These are phyloP conservation scores for Poa pratensis DNA, from an alignment of 176 grass and related monocot species.

Conservation along the genomic window DNA sequence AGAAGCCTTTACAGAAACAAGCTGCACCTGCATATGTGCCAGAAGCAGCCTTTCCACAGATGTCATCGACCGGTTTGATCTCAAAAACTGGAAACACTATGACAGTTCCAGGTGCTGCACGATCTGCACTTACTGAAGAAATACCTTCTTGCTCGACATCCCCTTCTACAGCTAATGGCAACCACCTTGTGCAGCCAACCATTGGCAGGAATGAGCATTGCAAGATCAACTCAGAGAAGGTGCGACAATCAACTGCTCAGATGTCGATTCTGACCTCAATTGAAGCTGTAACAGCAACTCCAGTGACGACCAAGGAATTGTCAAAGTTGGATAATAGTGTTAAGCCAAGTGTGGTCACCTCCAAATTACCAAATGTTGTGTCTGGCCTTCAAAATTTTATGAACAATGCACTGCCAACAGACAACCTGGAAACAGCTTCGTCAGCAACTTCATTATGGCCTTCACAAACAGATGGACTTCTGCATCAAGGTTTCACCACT, in stretches of 20 bases:
- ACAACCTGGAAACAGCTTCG: conserved; percentile 85
- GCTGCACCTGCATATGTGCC: conserved; percentile 46
- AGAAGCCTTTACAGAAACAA: conserved; percentile 70
- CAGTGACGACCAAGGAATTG: conserved; percentile 49
- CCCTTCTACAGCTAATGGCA: conserved; percentile 69
- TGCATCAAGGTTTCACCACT: conserved; percentile 66
- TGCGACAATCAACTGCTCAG: conserved; percentile 48
- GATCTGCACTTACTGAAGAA: conserved; percentile 86
- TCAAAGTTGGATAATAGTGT: conserved; percentile 60
- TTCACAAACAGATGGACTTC: conserved; percentile 74
- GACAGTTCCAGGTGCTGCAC: conserved; percentile 53
- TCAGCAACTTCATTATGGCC: conserved; percentile 92
- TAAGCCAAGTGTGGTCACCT: conserved; percentile 55
- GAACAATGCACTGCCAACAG: conserved; percentile 65
- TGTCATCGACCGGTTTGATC: conserved; percentile 43
- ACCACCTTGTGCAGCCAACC: conserved; percentile 45
- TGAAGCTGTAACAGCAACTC: conserved; percentile 55
- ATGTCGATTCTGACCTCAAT: conserved; percentile 55
- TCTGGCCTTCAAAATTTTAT: conserved; percentile 59
- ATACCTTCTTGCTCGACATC: conserved; percentile 88
- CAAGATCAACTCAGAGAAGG: conserved; percentile 56
- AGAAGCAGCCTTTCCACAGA: conserved; percentile 50
- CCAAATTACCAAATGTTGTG: conserved; percentile 61
- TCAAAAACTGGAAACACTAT: conserved; percentile 54
- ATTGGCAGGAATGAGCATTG: conserved; percentile 60